Evolutionary conservation across 805 yeast species (phyloP).

Genomic region (Debaryomyces tyrocola): DNA sequence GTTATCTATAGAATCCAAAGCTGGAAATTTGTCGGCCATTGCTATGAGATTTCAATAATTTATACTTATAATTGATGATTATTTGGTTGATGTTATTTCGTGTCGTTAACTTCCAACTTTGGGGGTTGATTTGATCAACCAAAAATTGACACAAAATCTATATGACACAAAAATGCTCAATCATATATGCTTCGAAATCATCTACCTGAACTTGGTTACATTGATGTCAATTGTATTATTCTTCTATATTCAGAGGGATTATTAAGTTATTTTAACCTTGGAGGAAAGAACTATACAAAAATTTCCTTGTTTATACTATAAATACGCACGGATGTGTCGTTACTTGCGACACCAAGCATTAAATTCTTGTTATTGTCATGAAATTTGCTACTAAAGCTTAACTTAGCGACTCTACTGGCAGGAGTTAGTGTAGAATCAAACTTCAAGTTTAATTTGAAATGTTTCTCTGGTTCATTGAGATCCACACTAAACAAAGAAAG

Average conservation of each 20-base stretch:
- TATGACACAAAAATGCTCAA: not conserved
- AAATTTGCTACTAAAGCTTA: conserved; percentile 51
- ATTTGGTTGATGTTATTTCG: not conserved
- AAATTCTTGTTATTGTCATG: conserved; percentile 19
- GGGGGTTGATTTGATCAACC: not conserved
- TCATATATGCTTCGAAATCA: too few relatives aligned
- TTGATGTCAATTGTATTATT: not conserved
- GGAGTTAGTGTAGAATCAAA: conserved; percentile 51
- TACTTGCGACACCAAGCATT: conserved; percentile 60
- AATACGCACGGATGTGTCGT: conserved; percentile 61
- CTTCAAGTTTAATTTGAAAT: conserved; percentile 21
- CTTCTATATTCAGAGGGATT: not conserved
- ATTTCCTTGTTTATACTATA: conserved; percentile 18
- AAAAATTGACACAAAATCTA: not conserved
- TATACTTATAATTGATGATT: not conserved
- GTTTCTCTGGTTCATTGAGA: conserved; percentile 20
- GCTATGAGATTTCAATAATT: conserved; percentile 3
- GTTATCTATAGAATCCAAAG: conserved; percentile 47
- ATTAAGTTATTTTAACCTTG: too few relatives aligned
- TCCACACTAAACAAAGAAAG: conserved; percentile 46
- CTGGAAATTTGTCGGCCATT: conserved; percentile 81
- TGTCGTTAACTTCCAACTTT: not conserved
- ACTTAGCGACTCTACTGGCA: conserved; percentile 57
- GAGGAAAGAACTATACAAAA: not conserved
- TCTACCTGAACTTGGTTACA: too few relatives aligned